Conservation (phyloP, 257 asterid species). For the Coffea canephora region DNA sequence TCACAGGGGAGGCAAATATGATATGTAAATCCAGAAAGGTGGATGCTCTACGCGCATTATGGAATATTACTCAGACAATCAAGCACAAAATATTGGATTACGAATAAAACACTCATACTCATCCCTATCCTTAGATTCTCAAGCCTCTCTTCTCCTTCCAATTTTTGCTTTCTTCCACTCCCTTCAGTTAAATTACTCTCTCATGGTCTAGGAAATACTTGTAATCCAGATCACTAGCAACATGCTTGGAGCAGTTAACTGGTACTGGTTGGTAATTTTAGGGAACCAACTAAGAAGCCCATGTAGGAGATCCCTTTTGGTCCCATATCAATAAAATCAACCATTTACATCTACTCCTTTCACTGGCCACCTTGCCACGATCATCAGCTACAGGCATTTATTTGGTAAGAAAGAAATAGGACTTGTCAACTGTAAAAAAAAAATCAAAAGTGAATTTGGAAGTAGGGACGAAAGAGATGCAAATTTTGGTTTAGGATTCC, state of each 20-base stretch:
- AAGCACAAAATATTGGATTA: neutral
- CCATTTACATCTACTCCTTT: neutral
- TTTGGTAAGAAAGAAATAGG: neutral
- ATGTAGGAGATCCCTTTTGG: neutral
- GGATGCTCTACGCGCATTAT: neutral
- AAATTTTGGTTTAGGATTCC: no score
- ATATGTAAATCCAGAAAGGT: no score
- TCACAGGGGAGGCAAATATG: no score
- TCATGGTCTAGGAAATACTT: neutral
- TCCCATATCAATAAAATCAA: neutral
- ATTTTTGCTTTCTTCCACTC: neutral
- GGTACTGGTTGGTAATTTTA: neutral
- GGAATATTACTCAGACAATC: neutral
- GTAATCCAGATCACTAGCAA: neutral
- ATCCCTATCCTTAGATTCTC: neutral
- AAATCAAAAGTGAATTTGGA: no score
- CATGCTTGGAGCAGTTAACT: neutral
- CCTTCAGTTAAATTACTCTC: neutral
- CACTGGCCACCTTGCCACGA: neutral
- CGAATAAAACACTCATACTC: neutral
- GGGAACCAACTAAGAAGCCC: neutral
- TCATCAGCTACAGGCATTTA: neutral
- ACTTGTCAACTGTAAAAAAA: neutral
- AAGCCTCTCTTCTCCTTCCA: neutral
- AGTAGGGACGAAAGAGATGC: no score